Evolutionary conservation across 1,284 basidiomycete genomes (phyloP), one percentile per base, ranked within the genome.

Genomic region (Trametes sp.): DNA sequence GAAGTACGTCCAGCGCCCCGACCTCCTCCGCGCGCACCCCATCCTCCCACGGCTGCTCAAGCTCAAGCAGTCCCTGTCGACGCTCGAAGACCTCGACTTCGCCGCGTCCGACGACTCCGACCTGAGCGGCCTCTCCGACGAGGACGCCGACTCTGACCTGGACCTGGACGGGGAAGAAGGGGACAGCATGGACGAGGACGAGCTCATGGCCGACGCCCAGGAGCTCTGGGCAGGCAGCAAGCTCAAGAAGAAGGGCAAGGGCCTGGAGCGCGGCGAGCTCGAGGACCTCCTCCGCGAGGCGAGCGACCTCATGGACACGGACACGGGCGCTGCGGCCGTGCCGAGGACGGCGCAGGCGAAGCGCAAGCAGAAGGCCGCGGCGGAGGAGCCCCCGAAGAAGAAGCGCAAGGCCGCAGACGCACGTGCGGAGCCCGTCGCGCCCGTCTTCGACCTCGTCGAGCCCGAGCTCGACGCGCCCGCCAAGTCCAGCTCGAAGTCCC

Each of bases 71-170:
- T 88, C 90, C 2, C 82, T 99, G 13, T 77, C 85, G 24, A 92
- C 89, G 7, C 85, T 99, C 59, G 94, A 97, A 76, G 89, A 90
- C 56, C 84, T 96, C 21, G 89, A 92, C 74, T 89, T 95, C 71
- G 85, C 80, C 51, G 73, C 79, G 16, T 84, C 84, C 4, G 86
- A 87, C 63, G 81, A 79, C 5, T 80, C 77, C 7, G 81, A 75
- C 7, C 38, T 60, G 14, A 54, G 54, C 36, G 59, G 53, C 28
- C 53, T 60, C 53, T 65, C 63, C 28, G 78, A 78, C 51, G 73
- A 75, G 23, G 70, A 74, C 19, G 76, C 76, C n/a, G 71, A 72
- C 23, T 76, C 78, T 26, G 70, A 78, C 52, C 67, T 77, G 26
- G 73, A 75, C 26, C 70, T 74, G n/a, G 76, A 76, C 21, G 71